Evolutionary conservation across 2,329 filamentous ascomycete species (phyloP).

Genomic region (Laburnicola sp.): DNA sequence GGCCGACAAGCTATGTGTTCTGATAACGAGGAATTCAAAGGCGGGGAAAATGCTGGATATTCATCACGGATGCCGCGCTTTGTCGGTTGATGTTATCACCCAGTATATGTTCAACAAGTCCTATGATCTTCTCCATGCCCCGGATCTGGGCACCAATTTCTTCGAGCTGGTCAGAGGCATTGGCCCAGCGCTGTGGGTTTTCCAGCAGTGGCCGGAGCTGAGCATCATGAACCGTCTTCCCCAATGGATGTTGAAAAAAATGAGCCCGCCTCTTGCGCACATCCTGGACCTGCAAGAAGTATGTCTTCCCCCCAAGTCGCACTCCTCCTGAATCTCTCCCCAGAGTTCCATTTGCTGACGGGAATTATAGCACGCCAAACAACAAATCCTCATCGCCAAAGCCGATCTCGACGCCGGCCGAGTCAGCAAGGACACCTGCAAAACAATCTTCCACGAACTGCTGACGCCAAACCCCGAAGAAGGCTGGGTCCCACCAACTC

Average conservation of each 20-base stretch:
- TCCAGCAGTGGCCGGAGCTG: slow-evolving; percentile 27
- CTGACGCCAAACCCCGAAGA: slow-evolving; percentile 20
- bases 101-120: slow-evolving; percentile 33
- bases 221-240: slow-evolving; percentile 19
- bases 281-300: background rate
- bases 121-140: slow-evolving; percentile 33
- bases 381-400: slow-evolving; percentile 22
- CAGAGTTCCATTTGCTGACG: slow-evolving; percentile 9
- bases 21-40: slow-evolving; percentile 12
- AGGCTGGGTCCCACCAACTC: slow-evolving; percentile 23
- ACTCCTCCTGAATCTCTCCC: slow-evolving; percentile 1
- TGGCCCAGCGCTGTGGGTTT: slow-evolving; percentile 21
- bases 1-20: slow-evolving; percentile 20
- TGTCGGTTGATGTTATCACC: slow-evolving; percentile 22
- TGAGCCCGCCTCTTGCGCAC: slow-evolving; percentile 18
- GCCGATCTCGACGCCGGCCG: slow-evolving; percentile 16
- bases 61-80: slow-evolving; percentile 28
- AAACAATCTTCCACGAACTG: slow-evolving; percentile 36
- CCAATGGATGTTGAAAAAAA: slow-evolving; percentile 21
- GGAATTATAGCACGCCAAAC: slow-evolving; percentile 14
- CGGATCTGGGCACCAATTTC: slow-evolving; percentile 26
- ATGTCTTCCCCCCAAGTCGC: background rate
- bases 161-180: slow-evolving; percentile 28
- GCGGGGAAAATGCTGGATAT: slow-evolving; percentile 24
- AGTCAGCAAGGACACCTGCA: slow-evolving; percentile 12